phyloP scores from a whole-genome alignment of 176 grass and related monocot genomes.

The Panicum miliaceum region DNA sequence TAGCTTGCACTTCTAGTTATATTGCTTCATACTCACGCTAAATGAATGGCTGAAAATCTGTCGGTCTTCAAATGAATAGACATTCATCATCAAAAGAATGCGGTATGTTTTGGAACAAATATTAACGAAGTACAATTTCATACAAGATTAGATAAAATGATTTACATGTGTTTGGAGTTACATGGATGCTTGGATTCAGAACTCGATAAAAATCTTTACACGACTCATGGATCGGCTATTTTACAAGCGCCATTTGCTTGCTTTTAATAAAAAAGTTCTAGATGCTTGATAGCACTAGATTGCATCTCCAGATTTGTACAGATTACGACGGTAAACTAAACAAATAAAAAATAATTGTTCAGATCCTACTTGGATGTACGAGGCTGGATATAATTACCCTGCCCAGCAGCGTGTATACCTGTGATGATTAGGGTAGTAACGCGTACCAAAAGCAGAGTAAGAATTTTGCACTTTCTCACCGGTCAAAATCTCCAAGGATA shows the following conservation, averaged over 20 bases:
- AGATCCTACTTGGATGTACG: background rate
- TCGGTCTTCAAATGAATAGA: too few species aligned
- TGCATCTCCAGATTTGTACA: background rate
- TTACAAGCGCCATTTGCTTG: too few species aligned
- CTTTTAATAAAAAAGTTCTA: too few species aligned
- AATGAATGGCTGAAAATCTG: too few species aligned
- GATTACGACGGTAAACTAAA: background rate
- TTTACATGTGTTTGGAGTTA: too few species aligned
- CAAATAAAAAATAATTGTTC: background rate
- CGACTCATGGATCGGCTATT: background rate
- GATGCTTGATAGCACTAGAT: background rate
- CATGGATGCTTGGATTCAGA: too few species aligned
- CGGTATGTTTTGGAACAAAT: too few species aligned
- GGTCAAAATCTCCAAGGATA: background rate
- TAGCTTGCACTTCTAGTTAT: too few species aligned
- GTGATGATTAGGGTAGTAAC: background rate
- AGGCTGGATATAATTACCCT: background rate
- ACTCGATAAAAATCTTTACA: background rate
- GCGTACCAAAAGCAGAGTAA: background rate
- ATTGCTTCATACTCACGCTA: too few species aligned
- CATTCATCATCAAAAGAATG: too few species aligned
- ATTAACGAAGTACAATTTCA: too few species aligned
- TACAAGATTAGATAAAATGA: too few species aligned
- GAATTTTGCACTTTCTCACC: background rate
- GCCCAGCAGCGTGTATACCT: background rate